Evolutionary conservation across 139 green algal species (phyloP), one percentile per base, ranked within the genome.

Genomic region (Volvox africanus): DNA sequence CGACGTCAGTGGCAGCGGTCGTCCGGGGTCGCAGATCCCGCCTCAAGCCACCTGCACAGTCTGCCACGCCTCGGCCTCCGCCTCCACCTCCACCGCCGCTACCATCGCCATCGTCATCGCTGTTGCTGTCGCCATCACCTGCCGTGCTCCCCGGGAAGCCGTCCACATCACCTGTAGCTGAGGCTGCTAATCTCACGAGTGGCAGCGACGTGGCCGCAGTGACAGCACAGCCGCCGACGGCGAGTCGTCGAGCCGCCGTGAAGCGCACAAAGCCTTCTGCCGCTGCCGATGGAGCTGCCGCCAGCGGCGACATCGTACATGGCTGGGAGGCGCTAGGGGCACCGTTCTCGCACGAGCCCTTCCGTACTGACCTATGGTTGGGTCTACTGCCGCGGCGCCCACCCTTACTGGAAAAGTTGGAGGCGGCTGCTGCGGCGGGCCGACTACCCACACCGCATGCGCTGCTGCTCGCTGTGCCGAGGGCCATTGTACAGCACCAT

Each of bases 381-480:
- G 67, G 11, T 6, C 35, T 89, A 28, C 35, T 89, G 36, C 67
- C 83, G 44, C 32, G 62, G 12, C 1, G 81, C n/a, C 81, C 81
- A 55, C n/a, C 55, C 0, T 32, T 76, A 2, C n/a, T 73, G 32
- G 55, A 11, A 1, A 37, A 76, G 33, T 14, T 76, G 20, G 32
- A n/a, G 6, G 82, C 61, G 33, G 62, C 82, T 30, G 62, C 62
- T 14, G 33, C 30, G 30, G 44, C 22, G 24, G 82, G 82, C 61
- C 82, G 61, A 28, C 82, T 77, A 33, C 30, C 82, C n/a, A 61
- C 80, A 2, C 50, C 80, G 80, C 80, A 86, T 17, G 44, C 80
- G 80, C 50, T 82, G 69, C 85, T 89, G 24, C n/a, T 89, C 36
- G 16, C 78, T 30, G 85, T 89, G 69, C 85, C 85, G 37, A 37